phyloP scores from a whole-genome alignment of 192 early-diverging fungal species.

The Umbelopsis ramanniana region DNA sequence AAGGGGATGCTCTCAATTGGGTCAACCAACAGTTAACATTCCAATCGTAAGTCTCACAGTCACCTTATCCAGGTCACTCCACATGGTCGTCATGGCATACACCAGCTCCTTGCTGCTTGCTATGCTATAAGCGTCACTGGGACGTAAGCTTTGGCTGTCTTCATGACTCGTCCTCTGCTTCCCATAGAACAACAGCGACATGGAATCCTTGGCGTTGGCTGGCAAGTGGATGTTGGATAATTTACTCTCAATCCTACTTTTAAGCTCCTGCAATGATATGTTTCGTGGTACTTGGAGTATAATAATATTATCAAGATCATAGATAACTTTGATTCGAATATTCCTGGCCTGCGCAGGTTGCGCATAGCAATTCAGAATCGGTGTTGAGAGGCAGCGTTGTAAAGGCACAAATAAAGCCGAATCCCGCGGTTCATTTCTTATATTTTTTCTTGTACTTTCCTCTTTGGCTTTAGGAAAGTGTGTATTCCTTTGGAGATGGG shows the following conservation, averaged over 20 bases:
- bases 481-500: neutral
- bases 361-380: neutral
- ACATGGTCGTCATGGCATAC: constrained; percentile 7
- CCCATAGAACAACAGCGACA: neutral
- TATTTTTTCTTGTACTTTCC: neutral
- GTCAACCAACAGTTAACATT: neutral
- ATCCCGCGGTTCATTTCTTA: neutral
- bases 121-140: constrained; percentile 8
- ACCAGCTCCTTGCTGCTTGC: neutral
- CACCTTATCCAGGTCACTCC: constrained; percentile 15
- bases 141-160: constrained; percentile 4
- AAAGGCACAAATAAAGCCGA: neutral
- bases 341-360: neutral
- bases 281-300: constrained; percentile 36
- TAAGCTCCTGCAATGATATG: constrained; percentile 25
- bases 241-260: neutral
- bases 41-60: constrained; percentile 13
- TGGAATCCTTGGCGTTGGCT: neutral
- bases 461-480: neutral
- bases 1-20: neutral
- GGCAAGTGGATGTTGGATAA: neutral
- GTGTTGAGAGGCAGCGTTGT: neutral
- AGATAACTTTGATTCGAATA: constrained; percentile 34
- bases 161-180: constrained; percentile 11
- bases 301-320: constrained; percentile 35